These are phyloP conservation scores for Annona squamosa DNA, from an alignment of 164 flowering plant genomes.

Conservation along the genomic window DNA sequence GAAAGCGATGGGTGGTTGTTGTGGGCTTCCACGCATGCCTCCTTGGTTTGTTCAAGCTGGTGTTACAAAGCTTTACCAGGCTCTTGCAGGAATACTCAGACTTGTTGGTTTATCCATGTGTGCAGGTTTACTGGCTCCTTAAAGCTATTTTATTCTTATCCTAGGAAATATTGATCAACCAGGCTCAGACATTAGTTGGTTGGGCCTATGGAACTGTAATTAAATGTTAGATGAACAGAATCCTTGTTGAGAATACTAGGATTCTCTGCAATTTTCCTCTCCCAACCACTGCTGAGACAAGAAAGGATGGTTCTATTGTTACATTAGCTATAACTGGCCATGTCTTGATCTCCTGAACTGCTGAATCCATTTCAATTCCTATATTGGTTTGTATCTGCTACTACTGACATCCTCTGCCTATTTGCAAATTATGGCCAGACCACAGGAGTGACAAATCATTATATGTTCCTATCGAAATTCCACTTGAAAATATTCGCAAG, in stretches of 20 bases:
- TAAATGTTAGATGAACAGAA: not conserved
- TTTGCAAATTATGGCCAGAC: constrained; percentile 34
- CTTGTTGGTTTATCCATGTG: constrained; percentile 65
- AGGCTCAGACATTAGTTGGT: not conserved
- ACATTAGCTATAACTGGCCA: not conserved
- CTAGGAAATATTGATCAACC: not conserved
- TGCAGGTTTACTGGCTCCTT: constrained; percentile 49
- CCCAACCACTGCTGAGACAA: not conserved
- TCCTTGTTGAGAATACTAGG: not conserved
- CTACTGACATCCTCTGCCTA: not conserved
- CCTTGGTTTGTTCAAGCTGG: constrained; percentile 81
- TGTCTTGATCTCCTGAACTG: not conserved
- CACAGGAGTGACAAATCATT: constrained; percentile 41
- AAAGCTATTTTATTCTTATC: constrained; percentile 1
- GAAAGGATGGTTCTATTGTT: not conserved
- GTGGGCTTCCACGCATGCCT: constrained; percentile 78
- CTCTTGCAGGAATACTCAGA: constrained; percentile 74
- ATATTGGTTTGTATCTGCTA: not conserved
- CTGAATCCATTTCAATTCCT: not conserved
- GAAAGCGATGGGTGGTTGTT: constrained; percentile 19
- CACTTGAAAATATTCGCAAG: constrained; percentile 52
- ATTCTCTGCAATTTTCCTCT: not conserved
- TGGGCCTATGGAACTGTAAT: not conserved
- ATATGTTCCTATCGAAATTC: constrained; percentile 57
- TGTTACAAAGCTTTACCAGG: constrained; percentile 53